A percentile compares a stretch with the other conserved stretches of the same genome.
These are phyloP conservation scores for Yamadazyma membranifaciens DNA, from an alignment of 1,139 yeast species.

Conservation along the genomic window DNA sequence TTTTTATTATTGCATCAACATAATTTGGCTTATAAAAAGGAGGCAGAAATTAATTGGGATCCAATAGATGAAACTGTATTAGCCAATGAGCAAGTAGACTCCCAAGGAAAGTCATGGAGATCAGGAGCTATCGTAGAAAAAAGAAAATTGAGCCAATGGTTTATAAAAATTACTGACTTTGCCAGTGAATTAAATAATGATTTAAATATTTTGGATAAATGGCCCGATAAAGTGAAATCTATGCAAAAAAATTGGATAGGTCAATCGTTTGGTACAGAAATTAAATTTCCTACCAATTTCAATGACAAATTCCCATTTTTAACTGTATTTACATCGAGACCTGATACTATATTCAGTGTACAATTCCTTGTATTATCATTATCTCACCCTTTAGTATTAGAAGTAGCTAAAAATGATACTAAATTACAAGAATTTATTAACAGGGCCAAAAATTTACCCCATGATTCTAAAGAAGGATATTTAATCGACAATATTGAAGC, in stretches of 20 bases:
- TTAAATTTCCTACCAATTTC: constrained; percentile 39
- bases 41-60: constrained; percentile 96
- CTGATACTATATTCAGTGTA: constrained; percentile 81
- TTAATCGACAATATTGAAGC: constrained; percentile 37
- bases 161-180: constrained; percentile 79
- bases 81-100: constrained; percentile 95
- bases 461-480: constrained; percentile 65
- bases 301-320: constrained; percentile 25
- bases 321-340: constrained; percentile 78
- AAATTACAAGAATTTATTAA: constrained; percentile 48
- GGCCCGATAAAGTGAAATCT: constrained; percentile 87
- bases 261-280: constrained; percentile 74
- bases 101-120: constrained; percentile 91
- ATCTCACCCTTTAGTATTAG: constrained; percentile 60
- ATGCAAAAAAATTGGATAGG: constrained; percentile 98
- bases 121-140: constrained; percentile 95
- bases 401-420: constrained; percentile 32
- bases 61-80: constrained; percentile 91
- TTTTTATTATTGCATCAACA: constrained; percentile 69
- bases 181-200: constrained; percentile 68
- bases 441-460: constrained; percentile 29
- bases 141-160: constrained; percentile 83
- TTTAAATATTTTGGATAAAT: constrained; percentile 53
- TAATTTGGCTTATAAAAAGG: constrained; percentile 80
- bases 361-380: constrained; percentile 79